These are phyloP conservation scores for Obelidium mucronatum DNA, from an alignment of 192 early-diverging fungal species.

Conservation along the genomic window DNA sequence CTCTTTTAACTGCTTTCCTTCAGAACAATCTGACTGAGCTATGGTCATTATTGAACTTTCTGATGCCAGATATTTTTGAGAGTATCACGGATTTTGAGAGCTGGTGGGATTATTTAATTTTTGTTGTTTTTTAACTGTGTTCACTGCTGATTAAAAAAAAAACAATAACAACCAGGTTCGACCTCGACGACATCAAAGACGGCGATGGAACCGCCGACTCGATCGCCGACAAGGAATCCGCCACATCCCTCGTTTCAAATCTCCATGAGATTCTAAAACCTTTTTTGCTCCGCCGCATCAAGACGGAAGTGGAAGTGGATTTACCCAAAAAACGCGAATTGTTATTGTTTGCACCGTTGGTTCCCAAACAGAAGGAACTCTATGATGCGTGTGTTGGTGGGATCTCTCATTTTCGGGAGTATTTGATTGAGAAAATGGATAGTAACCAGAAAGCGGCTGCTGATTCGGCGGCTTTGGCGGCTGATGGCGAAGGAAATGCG, in stretches of 20 bases:
- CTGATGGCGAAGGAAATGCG: conserved; percentile 19
- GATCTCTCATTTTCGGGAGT: conserved; percentile 35
- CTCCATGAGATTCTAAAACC: conserved; percentile 90
- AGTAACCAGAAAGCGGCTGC: conserved; percentile 5
- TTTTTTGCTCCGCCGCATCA: conserved; percentile 91
- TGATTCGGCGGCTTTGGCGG: conserved; percentile 29
- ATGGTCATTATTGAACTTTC: conserved; percentile 95
- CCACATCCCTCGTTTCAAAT: conserved; percentile 49
- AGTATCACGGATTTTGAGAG: conserved; percentile 76
- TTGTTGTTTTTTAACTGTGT: background rate
- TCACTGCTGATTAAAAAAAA: conserved; percentile 1
- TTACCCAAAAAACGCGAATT: conserved; percentile 94
- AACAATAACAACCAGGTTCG: too few species aligned
- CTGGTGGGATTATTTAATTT: conserved; percentile 69
- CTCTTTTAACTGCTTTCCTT: conserved; percentile 23
- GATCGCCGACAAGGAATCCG: conserved; percentile 60
- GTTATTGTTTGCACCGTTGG: conserved; percentile 68
- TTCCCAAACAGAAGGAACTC: conserved; percentile 47
- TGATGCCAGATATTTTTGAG: conserved; percentile 95
- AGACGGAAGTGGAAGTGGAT: conserved; percentile 86
- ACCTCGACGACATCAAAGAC: conserved; percentile 69
- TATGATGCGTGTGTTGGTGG: conserved; percentile 53
- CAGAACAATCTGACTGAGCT: conserved; percentile 93
- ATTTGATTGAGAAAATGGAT: conserved; percentile 36
- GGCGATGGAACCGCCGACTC: conserved; percentile 61